Percentiles rank a stretch among this genome's conserved stretches.
Evolutionary conservation across 202 grass and related monocot genomes (phyloP).

Genomic region (Schoenoplectus tabernaemontani): DNA sequence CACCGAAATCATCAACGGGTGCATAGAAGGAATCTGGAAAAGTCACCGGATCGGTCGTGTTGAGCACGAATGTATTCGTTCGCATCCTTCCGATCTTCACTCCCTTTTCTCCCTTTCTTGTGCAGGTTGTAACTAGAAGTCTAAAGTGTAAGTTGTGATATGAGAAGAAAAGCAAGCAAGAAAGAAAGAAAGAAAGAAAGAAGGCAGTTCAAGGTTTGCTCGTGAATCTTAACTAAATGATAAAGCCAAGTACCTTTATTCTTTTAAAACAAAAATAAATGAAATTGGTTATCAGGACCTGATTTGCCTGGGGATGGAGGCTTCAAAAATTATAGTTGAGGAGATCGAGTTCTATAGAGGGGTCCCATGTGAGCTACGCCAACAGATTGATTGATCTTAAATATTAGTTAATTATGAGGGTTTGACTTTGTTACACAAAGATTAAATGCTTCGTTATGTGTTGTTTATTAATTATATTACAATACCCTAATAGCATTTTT

Average conservation of each 20-base stretch:
- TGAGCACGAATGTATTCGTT: not conserved
- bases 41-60: not conserved
- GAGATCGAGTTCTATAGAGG: constrained; percentile 3
- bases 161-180: not conserved
- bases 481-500: not conserved
- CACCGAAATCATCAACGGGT: constrained; percentile 16
- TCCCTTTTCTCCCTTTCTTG: not conserved
- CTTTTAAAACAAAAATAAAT: not conserved
- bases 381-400: constrained; percentile 12
- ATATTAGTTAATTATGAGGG: constrained; percentile 8
- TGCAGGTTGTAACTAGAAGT: constrained; percentile 12
- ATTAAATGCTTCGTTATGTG: constrained; percentile 3
- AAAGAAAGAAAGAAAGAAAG: too few species aligned
- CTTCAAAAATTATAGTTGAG: not conserved
- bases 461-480: not conserved
- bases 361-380: constrained; percentile 13
- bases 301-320: constrained; percentile 8
- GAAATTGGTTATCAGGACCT: not conserved
- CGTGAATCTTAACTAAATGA: not conserved
- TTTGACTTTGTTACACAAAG: constrained; percentile 17
- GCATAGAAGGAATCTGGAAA: constrained; percentile 19
- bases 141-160: not conserved
- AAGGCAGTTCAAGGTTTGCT: constrained; percentile 6
- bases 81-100: not conserved
- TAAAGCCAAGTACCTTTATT: not conserved